Conservation (phyloP, 2,329 filamentous ascomycete species). For the Emergomyces orientalis region DNA sequence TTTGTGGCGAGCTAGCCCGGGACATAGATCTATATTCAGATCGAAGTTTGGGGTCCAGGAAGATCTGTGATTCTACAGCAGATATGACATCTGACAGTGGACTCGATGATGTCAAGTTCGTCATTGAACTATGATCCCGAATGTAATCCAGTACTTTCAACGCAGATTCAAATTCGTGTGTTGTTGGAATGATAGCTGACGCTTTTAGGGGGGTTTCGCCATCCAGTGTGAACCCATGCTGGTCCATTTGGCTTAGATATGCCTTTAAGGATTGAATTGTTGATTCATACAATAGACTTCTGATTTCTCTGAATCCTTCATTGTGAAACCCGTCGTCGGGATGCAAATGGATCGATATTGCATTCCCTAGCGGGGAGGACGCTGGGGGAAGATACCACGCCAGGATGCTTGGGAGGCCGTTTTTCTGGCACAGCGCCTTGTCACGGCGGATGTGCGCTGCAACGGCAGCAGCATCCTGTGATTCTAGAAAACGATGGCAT, state of each 20-base stretch:
- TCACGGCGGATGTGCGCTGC: constrained; percentile 17
- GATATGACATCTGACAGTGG: constrained; percentile 3
- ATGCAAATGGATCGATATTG: constrained; percentile 13
- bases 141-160: constrained; percentile 19
- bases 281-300: constrained; percentile 14
- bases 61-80: constrained; percentile 1
- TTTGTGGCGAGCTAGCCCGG: not conserved
- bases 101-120: constrained; percentile 4
- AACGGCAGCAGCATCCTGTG: constrained; percentile 15
- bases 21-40: not conserved
- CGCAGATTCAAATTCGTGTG: constrained; percentile 13
- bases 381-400: constrained; percentile 16
- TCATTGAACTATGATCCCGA: constrained; percentile 11
- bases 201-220: not conserved
- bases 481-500: constrained; percentile 10
- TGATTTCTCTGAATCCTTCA: constrained; percentile 7
- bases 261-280: constrained; percentile 12
- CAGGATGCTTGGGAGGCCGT: constrained; percentile 17
- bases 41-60: not conserved
- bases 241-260: constrained; percentile 16
- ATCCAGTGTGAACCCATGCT: not conserved
- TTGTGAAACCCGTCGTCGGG: constrained; percentile 11
- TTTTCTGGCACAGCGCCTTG: constrained; percentile 23
- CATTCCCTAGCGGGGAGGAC: constrained; percentile 8
- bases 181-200: constrained; percentile 13